phyloP scores from a whole-genome alignment of 345 rosid genomes.

The Lumnitzera racemosa region DNA sequence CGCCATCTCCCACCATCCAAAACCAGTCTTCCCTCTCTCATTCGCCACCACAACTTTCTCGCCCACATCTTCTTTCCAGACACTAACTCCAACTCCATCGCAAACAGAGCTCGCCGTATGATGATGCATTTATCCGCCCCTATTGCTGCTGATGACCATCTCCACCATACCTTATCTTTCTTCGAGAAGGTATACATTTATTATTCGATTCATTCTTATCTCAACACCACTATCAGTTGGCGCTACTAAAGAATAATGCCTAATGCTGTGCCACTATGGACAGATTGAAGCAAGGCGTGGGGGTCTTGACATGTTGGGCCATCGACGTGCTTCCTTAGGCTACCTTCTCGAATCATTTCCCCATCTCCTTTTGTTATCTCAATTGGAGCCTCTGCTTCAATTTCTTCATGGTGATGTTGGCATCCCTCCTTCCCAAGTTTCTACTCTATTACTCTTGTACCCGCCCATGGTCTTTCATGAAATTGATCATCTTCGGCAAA shows the following conservation, averaged over 20 bases:
- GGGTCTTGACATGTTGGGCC: conserved; percentile 64
- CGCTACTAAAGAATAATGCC: too few relatives aligned
- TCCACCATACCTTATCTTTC: conserved; percentile 76
- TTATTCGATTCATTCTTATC: neutral
- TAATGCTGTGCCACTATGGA: neutral
- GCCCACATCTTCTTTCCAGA: too few relatives aligned
- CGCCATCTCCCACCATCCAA: conserved; percentile 41
- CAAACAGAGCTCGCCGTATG: conserved; percentile 60
- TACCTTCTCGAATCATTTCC: conserved; percentile 81
- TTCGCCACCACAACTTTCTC: conserved; percentile 36
- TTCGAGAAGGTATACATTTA: conserved; percentile 66
- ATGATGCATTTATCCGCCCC: conserved; percentile 69
- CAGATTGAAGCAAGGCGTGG: conserved; percentile 96
- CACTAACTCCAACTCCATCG: conserved; percentile 7
- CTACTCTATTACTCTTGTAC: conserved; percentile 52
- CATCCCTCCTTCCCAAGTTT: conserved; percentile 28
- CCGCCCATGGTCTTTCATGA: conserved; percentile 52
- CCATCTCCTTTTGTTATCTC: conserved; percentile 56
- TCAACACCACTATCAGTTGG: neutral
- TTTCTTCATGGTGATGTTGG: conserved; percentile 45
- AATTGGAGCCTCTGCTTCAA: conserved; percentile 44
- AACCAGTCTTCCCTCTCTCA: conserved; percentile 47
- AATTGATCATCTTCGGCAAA: conserved; percentile 34
- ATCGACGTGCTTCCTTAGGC: conserved; percentile 45
- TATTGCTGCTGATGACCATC: conserved; percentile 53